Base-by-base conservation (phyloP, 345 rosid species). In the Moricandia moricandioides region DNA sequence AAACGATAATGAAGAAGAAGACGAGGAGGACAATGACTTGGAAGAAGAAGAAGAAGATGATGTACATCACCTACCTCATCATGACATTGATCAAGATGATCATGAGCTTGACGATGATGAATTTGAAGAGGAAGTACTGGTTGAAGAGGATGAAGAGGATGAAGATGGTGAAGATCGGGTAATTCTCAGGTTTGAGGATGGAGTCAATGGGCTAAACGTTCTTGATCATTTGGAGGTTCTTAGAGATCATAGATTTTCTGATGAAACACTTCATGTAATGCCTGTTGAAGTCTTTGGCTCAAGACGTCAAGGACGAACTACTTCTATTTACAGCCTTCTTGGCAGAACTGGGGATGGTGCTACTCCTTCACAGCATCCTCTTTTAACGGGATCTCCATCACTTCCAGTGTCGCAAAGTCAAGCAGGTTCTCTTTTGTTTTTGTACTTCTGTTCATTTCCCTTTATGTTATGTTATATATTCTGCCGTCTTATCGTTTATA, bases 41-140 rank as follows among this genome's bases (percentile, higher is more conserved):
- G 98, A 88, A 74, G 97, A 85, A 77, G 98, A 88, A 68, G 98
- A 88, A 74, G 97, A 85, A 74, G 98, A 88, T 81, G 96, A 87
- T 82, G 95, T 85, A 33, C 94, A 88, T 84, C 96, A 88, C 80
- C 80, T 91, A 73, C 85, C 98, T 66, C 98, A 86, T 81, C 89
- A 88, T 68, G 97, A 90, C 74, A 87, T 88, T 7, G 97, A 94
- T 85, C 97, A 91, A 80, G 98, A 94, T 83, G 98, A 91, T 75
- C 96, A 90, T 82, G 98, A 94, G 82, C 88, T 94, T 64, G 97
- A 94, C 79, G 98, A 91, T 83, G 98, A 94, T 77, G 98, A 94
- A 81, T 87, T 91, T 67, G 64, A 88, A 82, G 98, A 90, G 74
- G 98, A 91, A 74, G 94, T 88, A 33, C 94, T 91, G 55, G 98